phyloP scores from a whole-genome alignment of 2,329 filamentous ascomycete genomes.

The Thyridium curvatum region DNA sequence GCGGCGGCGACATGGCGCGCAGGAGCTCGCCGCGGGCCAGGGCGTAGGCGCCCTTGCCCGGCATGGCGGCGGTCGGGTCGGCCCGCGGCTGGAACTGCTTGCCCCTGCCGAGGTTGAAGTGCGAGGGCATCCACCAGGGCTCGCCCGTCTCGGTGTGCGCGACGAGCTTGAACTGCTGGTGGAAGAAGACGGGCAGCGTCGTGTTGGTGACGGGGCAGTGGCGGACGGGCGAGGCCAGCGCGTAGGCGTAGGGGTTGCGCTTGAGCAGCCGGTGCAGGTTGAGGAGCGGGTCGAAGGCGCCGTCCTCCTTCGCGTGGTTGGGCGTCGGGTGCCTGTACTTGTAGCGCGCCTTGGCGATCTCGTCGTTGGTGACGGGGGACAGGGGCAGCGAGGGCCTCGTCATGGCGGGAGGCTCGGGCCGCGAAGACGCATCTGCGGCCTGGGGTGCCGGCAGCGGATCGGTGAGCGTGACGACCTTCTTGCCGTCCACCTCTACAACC shows the following conservation, averaged over 20 bases:
- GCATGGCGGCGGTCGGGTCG: neutral
- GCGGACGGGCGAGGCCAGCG: slow-evolving; percentile 55
- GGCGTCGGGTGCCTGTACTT: slow-evolving; percentile 32
- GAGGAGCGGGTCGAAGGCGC: slow-evolving; percentile 3
- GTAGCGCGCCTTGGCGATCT: slow-evolving; percentile 34
- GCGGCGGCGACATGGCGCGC: slow-evolving; percentile 8
- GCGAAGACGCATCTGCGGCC: neutral
- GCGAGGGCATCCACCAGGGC: slow-evolving; percentile 49
- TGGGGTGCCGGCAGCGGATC: too few species aligned
- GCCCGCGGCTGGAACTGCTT: slow-evolving; percentile 5
- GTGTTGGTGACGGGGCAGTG: slow-evolving; percentile 42
- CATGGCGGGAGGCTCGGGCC: neutral
- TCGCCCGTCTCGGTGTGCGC: slow-evolving; percentile 44
- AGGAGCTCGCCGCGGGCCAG: slow-evolving; percentile 26
- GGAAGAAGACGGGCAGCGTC: slow-evolving; percentile 52
- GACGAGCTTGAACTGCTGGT: slow-evolving; percentile 54
- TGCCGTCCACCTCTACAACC: too few species aligned
- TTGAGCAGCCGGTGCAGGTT: slow-evolving; percentile 51
- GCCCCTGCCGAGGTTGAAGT: slow-evolving; percentile 1
- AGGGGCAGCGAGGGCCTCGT: neutral
- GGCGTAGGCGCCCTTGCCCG: slow-evolving; percentile 12
- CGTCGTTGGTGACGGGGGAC: slow-evolving; percentile 23
- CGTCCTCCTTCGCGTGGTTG: slow-evolving; percentile 21
- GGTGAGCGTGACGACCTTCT: too few species aligned
- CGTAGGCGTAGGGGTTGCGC: slow-evolving; percentile 51